Conservation (phyloP, 768 basidiomycete species). For the Pleurotus tuber-regium region DNA sequence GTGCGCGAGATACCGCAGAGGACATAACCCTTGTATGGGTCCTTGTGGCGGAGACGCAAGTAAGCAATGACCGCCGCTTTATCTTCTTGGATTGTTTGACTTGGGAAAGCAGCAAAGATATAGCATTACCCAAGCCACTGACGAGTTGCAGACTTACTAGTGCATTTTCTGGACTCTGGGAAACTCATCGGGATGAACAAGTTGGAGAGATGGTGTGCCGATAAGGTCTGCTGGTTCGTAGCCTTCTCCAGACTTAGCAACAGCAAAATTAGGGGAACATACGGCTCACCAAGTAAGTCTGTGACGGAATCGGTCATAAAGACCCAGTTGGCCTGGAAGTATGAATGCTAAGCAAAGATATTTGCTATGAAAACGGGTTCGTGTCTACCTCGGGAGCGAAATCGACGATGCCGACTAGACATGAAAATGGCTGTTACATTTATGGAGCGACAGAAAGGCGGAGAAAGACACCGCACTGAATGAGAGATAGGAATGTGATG, state of each 20-base stretch:
- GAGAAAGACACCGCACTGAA: conserved; percentile 57
- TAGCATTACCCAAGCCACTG: neutral
- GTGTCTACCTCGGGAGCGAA: conserved; percentile 65
- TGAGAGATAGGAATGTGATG: conserved; percentile 60
- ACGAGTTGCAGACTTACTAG: conserved; percentile 42
- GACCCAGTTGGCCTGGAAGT: conserved; percentile 57
- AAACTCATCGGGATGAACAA: conserved; percentile 82
- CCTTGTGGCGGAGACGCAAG: conserved; percentile 76
- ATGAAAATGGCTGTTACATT: conserved; percentile 11
- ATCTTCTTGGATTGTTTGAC: conserved; percentile 75
- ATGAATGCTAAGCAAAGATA: conserved; percentile 5
- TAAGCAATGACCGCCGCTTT: conserved; percentile 80
- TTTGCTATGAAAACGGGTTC: neutral
- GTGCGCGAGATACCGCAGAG: conserved; percentile 56
- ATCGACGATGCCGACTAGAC: conserved; percentile 74
- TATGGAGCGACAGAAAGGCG: too few relatives aligned
- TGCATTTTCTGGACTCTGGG: conserved; percentile 63
- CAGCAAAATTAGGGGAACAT: neutral
- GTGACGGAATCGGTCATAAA: conserved; percentile 65
- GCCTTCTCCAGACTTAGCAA: conserved; percentile 41
- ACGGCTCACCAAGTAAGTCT: conserved; percentile 55
- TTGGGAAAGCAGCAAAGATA: conserved; percentile 22
- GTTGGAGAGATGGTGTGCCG: conserved; percentile 65
- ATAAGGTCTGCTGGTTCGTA: conserved; percentile 73
- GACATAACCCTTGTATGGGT: conserved; percentile 73